These are phyloP conservation scores for Rosa multiflora DNA, from an alignment of 306 rosid genomes.

Conservation along the genomic window DNA sequence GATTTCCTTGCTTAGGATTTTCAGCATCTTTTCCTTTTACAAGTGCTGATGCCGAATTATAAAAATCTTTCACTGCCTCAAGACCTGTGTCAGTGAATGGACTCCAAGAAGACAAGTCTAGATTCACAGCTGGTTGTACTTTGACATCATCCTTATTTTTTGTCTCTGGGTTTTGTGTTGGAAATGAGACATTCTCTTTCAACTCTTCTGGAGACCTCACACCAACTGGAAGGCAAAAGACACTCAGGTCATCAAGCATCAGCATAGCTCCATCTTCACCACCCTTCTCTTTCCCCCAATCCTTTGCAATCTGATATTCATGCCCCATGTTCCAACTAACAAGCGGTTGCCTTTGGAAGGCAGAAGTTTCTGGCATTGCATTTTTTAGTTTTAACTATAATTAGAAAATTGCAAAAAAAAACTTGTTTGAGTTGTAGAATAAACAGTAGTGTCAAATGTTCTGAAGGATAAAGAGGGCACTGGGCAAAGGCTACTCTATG, in stretches of 20 bases:
- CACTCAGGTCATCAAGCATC: conserved; percentile 53
- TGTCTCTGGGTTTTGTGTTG: conserved; percentile 35
- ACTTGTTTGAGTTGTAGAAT: background rate
- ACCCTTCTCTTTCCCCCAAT: conserved; percentile 80
- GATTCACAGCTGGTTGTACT: conserved; percentile 27
- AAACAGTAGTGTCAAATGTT: background rate
- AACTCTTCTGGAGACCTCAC: conserved; percentile 69
- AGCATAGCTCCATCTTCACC: conserved; percentile 44
- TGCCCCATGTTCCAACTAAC: conserved; percentile 73
- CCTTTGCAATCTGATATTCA: conserved; percentile 74
- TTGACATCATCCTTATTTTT: conserved; percentile 42
- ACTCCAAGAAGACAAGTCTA: conserved; percentile 46
- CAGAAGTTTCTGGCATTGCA: conserved; percentile 44
- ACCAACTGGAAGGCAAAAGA: conserved; percentile 88
- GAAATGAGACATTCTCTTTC: conserved; percentile 42
- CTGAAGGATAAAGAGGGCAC: background rate
- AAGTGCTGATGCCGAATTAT: conserved; percentile 48
- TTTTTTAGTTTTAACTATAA: conserved; percentile 9
- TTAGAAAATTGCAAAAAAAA: conserved; percentile 15
- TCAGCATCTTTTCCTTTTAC: conserved; percentile 58
- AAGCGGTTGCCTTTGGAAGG: conserved; percentile 73
- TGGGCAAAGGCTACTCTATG: background rate
- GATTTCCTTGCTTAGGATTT: conserved; percentile 59
- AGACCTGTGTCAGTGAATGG: conserved; percentile 52
- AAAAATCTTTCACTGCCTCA: conserved; percentile 64